Conservation (phyloP, 2,329 filamentous ascomycete species). For the Setomelanomma holmii region DNA sequence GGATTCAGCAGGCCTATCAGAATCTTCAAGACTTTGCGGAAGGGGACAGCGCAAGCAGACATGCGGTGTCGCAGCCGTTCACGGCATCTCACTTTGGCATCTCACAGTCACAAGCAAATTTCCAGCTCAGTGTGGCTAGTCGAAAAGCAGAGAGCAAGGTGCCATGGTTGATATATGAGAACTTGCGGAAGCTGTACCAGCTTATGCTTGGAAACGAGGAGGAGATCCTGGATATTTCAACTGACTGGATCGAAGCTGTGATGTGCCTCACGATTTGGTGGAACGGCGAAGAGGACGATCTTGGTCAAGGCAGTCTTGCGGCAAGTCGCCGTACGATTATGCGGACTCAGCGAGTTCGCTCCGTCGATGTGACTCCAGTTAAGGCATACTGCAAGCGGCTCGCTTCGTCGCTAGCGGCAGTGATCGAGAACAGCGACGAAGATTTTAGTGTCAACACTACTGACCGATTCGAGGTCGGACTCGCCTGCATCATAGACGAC, state of each 20-base stretch:
- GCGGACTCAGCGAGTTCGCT: conserved; percentile 50
- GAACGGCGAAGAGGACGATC: conserved; percentile 73
- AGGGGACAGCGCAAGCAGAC: conserved; percentile 64
- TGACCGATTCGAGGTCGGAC: conserved; percentile 77
- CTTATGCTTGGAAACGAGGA: conserved; percentile 78
- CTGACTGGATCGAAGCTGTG: conserved; percentile 92
- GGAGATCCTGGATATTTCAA: conserved; percentile 76
- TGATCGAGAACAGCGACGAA: conserved; percentile 69
- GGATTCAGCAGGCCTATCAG: conserved; percentile 71
- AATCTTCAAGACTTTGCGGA: conserved; percentile 81
- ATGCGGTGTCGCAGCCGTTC: conserved; percentile 54
- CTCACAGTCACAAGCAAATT: conserved; percentile 59
- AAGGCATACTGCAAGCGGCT: conserved; percentile 78
- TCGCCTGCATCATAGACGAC: conserved; percentile 83
- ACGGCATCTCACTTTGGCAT: conserved; percentile 49
- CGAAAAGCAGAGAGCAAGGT: conserved; percentile 82
- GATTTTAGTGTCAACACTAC: conserved; percentile 77
- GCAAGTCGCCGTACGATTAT: conserved; percentile 54
- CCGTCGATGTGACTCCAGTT: conserved; percentile 61
- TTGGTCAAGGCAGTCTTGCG: conserved; percentile 51
- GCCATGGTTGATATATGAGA: conserved; percentile 90
- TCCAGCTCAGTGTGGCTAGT: conserved; percentile 70
- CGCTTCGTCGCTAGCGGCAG: conserved; percentile 70
- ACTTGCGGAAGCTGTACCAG: conserved; percentile 79
- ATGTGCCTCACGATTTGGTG: conserved; percentile 88